phyloP scores from a whole-genome alignment of 2,329 filamentous ascomycete genomes.

The Immersiporthe knoxdaviesiana region DNA sequence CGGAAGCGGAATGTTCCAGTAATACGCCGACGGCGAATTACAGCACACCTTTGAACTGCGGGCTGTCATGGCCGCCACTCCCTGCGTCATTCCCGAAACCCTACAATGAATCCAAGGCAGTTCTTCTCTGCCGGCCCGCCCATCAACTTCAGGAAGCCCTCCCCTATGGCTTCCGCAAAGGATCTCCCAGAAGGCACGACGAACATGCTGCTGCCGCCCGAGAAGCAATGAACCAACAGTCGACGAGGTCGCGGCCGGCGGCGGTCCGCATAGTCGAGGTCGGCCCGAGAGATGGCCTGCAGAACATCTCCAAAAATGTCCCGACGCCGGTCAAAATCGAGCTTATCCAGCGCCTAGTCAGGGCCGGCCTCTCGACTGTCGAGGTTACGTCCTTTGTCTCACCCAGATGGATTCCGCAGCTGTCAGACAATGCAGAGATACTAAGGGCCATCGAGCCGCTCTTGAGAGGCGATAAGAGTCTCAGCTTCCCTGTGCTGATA shows the following conservation, averaged over 20 bases:
- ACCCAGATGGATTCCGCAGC: constrained; percentile 70
- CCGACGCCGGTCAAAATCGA: constrained; percentile 65
- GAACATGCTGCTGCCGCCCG: background rate
- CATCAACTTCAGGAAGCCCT: background rate
- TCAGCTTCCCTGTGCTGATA: constrained; percentile 43
- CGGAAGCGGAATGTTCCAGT: constrained; percentile 12
- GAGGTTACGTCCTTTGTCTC: constrained; percentile 71
- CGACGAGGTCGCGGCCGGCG: background rate
- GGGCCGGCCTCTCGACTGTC: constrained; percentile 62
- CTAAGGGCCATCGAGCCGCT: constrained; percentile 35
- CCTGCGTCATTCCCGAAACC: constrained; percentile 6
- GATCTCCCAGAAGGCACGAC: background rate
- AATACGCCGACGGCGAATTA: constrained; percentile 9
- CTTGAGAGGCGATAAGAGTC: background rate
- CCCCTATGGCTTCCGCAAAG: background rate
- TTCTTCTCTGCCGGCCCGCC: background rate
- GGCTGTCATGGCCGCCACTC: background rate
- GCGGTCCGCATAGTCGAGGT: constrained; percentile 63
- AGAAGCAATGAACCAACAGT: background rate
- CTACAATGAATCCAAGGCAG: background rate
- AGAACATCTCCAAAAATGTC: constrained; percentile 67
- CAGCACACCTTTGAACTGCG: constrained; percentile 14
- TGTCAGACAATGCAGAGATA: constrained; percentile 59
- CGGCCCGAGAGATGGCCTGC: constrained; percentile 69
- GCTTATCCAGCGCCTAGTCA: constrained; percentile 59